A percentile compares a stretch with the other conserved stretches of the same genome.
phyloP scores from a whole-genome alignment of 2,329 filamentous ascomycete species.

The Onygena corvina region DNA sequence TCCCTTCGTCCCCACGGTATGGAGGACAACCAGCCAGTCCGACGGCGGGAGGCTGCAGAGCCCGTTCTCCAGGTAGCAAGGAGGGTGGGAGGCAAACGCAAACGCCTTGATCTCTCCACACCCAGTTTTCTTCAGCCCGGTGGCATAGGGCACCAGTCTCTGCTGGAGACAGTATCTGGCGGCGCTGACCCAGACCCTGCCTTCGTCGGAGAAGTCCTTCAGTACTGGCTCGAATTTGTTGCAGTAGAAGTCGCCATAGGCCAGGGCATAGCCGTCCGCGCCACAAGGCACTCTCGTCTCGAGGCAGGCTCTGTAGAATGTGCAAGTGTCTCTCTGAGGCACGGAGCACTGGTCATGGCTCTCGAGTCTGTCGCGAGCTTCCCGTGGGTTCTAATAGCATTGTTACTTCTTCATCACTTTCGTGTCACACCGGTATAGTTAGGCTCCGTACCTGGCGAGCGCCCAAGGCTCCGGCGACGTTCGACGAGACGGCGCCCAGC shows the following conservation, averaged over 20 bases:
- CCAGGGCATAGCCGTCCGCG: conserved; percentile 23
- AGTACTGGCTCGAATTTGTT: conserved; percentile 16
- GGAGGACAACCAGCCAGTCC: conserved; percentile 19
- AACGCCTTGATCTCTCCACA: conserved; percentile 16
- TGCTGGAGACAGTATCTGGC: conserved; percentile 23
- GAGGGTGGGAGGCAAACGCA: conserved; percentile 18
- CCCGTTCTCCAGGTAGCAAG: conserved; percentile 19
- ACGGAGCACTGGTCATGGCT: conserved; percentile 9
- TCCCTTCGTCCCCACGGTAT: conserved; percentile 7
- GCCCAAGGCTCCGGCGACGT: neutral
- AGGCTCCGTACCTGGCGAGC: too few relatives aligned
- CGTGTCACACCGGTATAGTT: too few relatives aligned
- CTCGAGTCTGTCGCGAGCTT: neutral
- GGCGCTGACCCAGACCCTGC: conserved; percentile 20
- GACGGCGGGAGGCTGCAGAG: conserved; percentile 16
- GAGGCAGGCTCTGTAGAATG: conserved; percentile 21
- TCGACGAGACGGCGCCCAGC: neutral
- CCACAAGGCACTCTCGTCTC: conserved; percentile 18
- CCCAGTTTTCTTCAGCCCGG: conserved; percentile 11
- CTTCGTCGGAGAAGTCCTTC: conserved; percentile 14
- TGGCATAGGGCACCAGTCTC: conserved; percentile 18
- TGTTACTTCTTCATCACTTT: too few relatives aligned
- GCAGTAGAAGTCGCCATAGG: conserved; percentile 23
- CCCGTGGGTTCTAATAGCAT: neutral
- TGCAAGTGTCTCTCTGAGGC: conserved; percentile 19